Base-by-base conservation (phyloP, 805 yeast species). In the Saccharomycopsis vini region DNA sequence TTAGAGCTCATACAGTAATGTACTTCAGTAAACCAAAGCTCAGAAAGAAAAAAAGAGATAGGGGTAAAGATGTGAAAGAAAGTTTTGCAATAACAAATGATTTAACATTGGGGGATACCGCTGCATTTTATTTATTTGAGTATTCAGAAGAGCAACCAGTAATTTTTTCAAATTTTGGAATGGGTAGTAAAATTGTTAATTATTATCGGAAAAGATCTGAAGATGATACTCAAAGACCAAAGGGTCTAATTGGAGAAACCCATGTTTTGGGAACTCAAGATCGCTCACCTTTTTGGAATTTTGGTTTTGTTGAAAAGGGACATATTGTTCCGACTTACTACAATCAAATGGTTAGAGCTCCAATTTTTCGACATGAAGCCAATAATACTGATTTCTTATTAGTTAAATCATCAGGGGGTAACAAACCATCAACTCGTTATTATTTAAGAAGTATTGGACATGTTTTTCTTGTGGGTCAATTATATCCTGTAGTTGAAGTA, bases 231-330 rank as follows among this genome's bases (percentile, higher is more conserved):
- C 70, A 83, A 4, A 75, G 97, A 48, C 97, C 97, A 0, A 90
- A 89, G 56, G 68, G 88, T 22, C 75, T 86, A 1, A 71, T 88
- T 34, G 98, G 98, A 36, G 98, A 92, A 59, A 92, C 97, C 0
- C 92, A 85, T 62, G 95, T 92, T 2, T 67, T 92, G 30, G 97
- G 96, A n/a, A 85, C 86, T 1, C 95, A 89, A 58, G 98, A 92
- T 62, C 73, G 94, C 54, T 85, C 95, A 5, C 97, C 98, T 10
- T 92, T 92, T 59, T 92, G 98, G 97, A 92, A 89, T 60, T 92
- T 88, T 66, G 98, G 98, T 1, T 85, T 83, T 64, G 97, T 92
- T 5, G 95, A 87, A 37, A 85, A 88, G 2, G 98, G 98, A 2
- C 86, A 82, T 54, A 77, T 87, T 44, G 96, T 89, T 2, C 97